These are phyloP conservation scores for Passalora sequoiae DNA, from an alignment of 2,329 filamentous ascomycete genomes.

Conservation along the genomic window DNA sequence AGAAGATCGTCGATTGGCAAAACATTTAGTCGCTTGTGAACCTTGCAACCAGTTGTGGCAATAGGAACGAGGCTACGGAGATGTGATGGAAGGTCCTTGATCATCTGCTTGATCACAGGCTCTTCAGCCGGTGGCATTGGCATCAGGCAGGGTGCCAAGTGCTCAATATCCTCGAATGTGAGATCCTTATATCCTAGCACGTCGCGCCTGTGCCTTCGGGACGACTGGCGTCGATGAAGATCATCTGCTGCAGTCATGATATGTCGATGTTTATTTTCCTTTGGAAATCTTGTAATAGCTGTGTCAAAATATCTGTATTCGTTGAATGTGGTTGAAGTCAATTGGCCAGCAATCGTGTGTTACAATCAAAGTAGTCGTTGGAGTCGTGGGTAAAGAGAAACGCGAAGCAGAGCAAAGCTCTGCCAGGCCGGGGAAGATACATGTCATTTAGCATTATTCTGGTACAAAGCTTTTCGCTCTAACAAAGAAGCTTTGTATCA, in stretches of 20 bases:
- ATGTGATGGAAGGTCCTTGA: constrained; percentile 21
- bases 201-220: neutral
- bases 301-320: too few species aligned
- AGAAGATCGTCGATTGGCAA: constrained; percentile 22
- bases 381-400: neutral
- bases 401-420: neutral
- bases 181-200: constrained; percentile 20
- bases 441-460: constrained; percentile 9
- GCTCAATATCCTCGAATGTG: constrained; percentile 15
- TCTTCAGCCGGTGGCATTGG: constrained; percentile 5
- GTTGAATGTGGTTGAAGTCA: too few species aligned
- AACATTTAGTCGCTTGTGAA: constrained; percentile 16
- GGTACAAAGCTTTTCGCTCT: constrained; percentile 17
- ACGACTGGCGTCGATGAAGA: neutral
- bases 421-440: constrained; percentile 6
- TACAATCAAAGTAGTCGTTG: neutral
- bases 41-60: neutral
- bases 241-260: neutral
- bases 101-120: constrained; percentile 13
- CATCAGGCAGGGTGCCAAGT: constrained; percentile 19
- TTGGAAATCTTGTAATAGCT: too few species aligned
- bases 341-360: constrained; percentile 4
- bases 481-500: constrained; percentile 14
- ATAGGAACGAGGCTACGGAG: constrained; percentile 16
- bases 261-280: too few species aligned